Evolutionary conservation across 2,329 filamentous ascomycete species (phyloP).

Genomic region (Pseudopyricularia cyperi): DNA sequence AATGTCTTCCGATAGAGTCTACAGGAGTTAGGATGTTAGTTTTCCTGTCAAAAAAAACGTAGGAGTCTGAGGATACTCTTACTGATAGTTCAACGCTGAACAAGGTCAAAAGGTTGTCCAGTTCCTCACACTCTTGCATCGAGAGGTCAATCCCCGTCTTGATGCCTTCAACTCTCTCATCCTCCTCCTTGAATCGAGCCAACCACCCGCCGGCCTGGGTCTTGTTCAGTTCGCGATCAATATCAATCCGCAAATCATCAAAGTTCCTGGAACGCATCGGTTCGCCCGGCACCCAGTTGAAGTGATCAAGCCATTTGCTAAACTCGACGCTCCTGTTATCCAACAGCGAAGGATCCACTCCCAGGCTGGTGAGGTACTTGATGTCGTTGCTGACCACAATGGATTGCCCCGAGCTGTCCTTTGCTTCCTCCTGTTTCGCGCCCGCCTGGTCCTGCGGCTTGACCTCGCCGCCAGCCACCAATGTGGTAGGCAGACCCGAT

Average conservation of each 20-base stretch:
- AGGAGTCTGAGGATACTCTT: slow-evolving; percentile 20
- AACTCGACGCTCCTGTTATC: slow-evolving; percentile 70
- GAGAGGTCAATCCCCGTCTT: slow-evolving; percentile 76
- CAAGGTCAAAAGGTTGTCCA: slow-evolving; percentile 85
- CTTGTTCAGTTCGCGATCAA: slow-evolving; percentile 78
- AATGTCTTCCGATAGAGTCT: slow-evolving; percentile 92
- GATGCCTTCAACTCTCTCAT: slow-evolving; percentile 78
- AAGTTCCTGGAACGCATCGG: slow-evolving; percentile 63
- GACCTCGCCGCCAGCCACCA: slow-evolving; percentile 24
- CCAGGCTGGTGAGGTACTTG: slow-evolving; percentile 65
- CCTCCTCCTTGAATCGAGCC: slow-evolving; percentile 69
- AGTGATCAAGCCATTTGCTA: slow-evolving; percentile 68
- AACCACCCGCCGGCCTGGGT: slow-evolving; percentile 91
- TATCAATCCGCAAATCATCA: slow-evolving; percentile 67
- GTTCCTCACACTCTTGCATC: slow-evolving; percentile 90
- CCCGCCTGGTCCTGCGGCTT: slow-evolving; percentile 14
- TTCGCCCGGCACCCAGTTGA: slow-evolving; percentile 73
- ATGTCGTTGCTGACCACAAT: slow-evolving; percentile 60
- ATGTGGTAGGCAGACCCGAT: slow-evolving; percentile 24
- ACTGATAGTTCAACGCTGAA: slow-evolving; percentile 91
- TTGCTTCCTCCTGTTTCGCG: slow-evolving; percentile 23
- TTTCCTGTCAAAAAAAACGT: neutral
- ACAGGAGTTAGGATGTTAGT: slow-evolving; percentile 8
- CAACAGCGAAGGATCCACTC: slow-evolving; percentile 64
- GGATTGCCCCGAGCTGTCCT: slow-evolving; percentile 35